These are phyloP conservation scores for Nakataea oryzae DNA, from an alignment of 2,329 filamentous ascomycete genomes.

Conservation along the genomic window DNA sequence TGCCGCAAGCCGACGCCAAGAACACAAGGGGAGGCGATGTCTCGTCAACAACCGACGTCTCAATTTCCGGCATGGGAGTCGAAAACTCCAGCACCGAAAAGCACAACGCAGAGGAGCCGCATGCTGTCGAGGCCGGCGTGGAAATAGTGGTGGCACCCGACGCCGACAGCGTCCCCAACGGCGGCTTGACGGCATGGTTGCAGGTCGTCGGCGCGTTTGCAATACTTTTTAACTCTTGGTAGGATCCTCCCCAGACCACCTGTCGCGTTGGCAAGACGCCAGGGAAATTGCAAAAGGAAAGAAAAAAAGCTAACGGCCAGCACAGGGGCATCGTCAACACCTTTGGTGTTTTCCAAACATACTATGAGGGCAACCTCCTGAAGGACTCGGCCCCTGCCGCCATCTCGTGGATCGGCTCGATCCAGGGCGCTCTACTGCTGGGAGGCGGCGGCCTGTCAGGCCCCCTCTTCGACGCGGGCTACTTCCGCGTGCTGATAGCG, in stretches of 20 bases:
- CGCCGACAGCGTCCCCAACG: slow-evolving; percentile 21
- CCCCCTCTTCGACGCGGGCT: slow-evolving; percentile 35
- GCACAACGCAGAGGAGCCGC: too few relatives aligned
- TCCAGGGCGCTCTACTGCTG: slow-evolving; percentile 34
- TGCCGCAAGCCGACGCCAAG: not conserved
- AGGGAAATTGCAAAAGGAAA: not conserved
- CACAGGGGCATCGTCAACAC: slow-evolving; percentile 25
- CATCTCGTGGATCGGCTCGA: slow-evolving; percentile 35
- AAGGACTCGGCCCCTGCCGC: slow-evolving; percentile 15
- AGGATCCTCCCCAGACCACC: not conserved
- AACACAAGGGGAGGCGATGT: not conserved
- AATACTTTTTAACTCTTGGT: slow-evolving; percentile 45
- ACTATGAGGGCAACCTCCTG: slow-evolving; percentile 31
- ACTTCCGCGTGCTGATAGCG: slow-evolving; percentile 27
- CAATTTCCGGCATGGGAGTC: not conserved
- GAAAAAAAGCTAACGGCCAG: not conserved
- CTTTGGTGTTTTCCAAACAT: slow-evolving; percentile 45
- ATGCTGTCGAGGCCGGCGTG: not conserved
- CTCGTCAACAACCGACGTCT: not conserved
- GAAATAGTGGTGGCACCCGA: not conserved
- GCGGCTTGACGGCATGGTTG: slow-evolving; percentile 42
- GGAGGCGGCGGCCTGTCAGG: slow-evolving; percentile 30
- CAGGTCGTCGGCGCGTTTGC: slow-evolving; percentile 41
- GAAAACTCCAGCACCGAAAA: not conserved
- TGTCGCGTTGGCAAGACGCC: not conserved